Base-by-base conservation (phyloP, 352 stramenopile genomes). In the Phytophthora sansomeana region DNA sequence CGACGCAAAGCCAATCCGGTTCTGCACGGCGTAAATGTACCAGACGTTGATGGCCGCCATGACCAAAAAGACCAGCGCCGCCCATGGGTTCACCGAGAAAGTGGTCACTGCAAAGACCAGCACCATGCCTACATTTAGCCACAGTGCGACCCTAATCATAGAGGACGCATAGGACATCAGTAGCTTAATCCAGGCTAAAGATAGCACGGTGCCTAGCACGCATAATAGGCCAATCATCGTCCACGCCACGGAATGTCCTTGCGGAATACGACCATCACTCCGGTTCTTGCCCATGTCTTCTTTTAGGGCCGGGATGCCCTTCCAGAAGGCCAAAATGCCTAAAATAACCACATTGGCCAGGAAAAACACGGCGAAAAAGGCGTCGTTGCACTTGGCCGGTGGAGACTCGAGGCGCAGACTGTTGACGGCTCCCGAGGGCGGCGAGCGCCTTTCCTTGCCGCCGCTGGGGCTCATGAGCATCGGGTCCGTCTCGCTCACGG, bases 141-240 rank as follows among this genome's bases (percentile, higher is more conserved):
- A 96, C 9, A 96, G 72, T 24, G 87, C 86, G 28, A 96, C 82
- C 52, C 72, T 63, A 72, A 96, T 96, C 73, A 96, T 91, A 17
- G 79, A 85, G 21, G 64, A 67, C 4, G 87, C 85, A 67, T 90
- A 91, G 21, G 76, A 59, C 79, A 94, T 91, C 24, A 96, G 65
- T 17, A 96, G 63, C 58, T 84, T 80, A 68, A 96, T 90, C 87
- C 87, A 96, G 11, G 83, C 44, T 28, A 84, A 72, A 35, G 85
- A 90, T n/a, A 96, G 57, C 14, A 67, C 60, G 16, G 83, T 79
- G 5, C 78, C 82, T 19, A 85, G 59, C 38, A 58, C 75, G 54
- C 87, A 82, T 21, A 96, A 68, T 5, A 73, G 59, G 3, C 60
- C 81, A 32, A 77, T 73, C 47, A 93, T 74, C 21, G 70, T 72